These are phyloP conservation scores for Bipolaris zeicola DNA, from an alignment of 2,329 filamentous ascomycete genomes.

Conservation along the genomic window DNA sequence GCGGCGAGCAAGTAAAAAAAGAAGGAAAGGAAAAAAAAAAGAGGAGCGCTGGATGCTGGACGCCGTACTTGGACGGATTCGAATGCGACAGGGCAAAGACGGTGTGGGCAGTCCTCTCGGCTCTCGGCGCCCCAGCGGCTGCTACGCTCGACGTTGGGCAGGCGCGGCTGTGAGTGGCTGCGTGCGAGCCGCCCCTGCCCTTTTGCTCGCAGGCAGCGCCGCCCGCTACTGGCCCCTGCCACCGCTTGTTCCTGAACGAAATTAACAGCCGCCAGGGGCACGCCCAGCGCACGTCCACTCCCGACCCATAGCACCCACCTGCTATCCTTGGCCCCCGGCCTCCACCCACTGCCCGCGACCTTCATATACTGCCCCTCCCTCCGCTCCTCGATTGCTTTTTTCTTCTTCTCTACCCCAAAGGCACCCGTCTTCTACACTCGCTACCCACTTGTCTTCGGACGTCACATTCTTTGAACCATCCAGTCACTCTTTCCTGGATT, in stretches of 20 bases:
- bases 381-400: slow-evolving; percentile 23
- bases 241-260: slow-evolving; percentile 39
- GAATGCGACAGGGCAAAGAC: not conserved
- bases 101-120: slow-evolving; percentile 3
- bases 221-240: slow-evolving; percentile 35
- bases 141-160: slow-evolving; percentile 19
- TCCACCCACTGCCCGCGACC: slow-evolving; percentile 33
- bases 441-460: slow-evolving; percentile 42
- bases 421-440: slow-evolving; percentile 44
- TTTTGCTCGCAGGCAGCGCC: slow-evolving; percentile 2
- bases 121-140: slow-evolving; percentile 22
- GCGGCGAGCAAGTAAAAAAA: slow-evolving; percentile 16
- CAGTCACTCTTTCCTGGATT: slow-evolving; percentile 48
- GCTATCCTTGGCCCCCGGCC: slow-evolving; percentile 35
- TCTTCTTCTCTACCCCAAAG: slow-evolving; percentile 43
- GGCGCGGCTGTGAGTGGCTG: slow-evolving; percentile 29
- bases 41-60: not conserved
- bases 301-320: slow-evolving; percentile 16
- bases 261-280: slow-evolving; percentile 45
- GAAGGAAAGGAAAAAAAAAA: not conserved
- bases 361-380: slow-evolving; percentile 41
- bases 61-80: not conserved
- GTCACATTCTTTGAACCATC: slow-evolving; percentile 42
- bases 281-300: slow-evolving; percentile 5
- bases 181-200: slow-evolving; percentile 20